Evolutionary conservation across 75 land plant genomes (phyloP), one percentile per base, ranked within the genome.

Genomic region (Selaginella tamariscina): DNA sequence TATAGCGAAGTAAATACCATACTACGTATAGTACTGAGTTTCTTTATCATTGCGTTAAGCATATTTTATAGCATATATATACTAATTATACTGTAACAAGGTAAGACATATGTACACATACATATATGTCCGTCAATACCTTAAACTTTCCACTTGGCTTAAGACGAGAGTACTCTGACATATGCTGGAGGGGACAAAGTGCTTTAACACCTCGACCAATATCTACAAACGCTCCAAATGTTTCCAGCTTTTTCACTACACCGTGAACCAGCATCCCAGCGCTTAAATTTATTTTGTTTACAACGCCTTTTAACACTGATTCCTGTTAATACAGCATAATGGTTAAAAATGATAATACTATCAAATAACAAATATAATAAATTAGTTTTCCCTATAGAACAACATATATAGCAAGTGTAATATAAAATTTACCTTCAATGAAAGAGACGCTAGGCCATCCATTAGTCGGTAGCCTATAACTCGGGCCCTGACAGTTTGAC

Each of bases 101-200:
- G n/a, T n/a, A n/a, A n/a, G n/a, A n/a, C n/a, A n/a, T n/a, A n/a
- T n/a, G n/a, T n/a, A n/a, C n/a, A n/a, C n/a, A n/a, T n/a, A n/a
- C n/a, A n/a, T n/a, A n/a, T n/a, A n/a, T n/a, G n/a, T n/a, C n/a
- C n/a, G n/a, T n/a, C n/a, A n/a, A n/a, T 11, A 95, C 99, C 99
- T 91, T 72, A 72, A 95, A 95, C 62, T 90, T 95, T 49, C 83
- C 77, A 49, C 79, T 55, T 54, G 92, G 92, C 32, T 86, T 85
- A 2, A 73, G 65, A 27, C 87, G 69, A 27, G 82, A 81, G 73
- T 83, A 81, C 68, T 95, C 99, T 24, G 97, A 91, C 99, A 95
- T 95, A 64, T 95, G 99, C 32, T 72, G 81, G 31, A 91, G 73
- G 54, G 99, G 99, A 65, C 99, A 95, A 0, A 88, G 77, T 33